Evolutionary conservation across 805 yeast genomes (phyloP).

Genomic region (Metschnikowia gruessii): DNA sequence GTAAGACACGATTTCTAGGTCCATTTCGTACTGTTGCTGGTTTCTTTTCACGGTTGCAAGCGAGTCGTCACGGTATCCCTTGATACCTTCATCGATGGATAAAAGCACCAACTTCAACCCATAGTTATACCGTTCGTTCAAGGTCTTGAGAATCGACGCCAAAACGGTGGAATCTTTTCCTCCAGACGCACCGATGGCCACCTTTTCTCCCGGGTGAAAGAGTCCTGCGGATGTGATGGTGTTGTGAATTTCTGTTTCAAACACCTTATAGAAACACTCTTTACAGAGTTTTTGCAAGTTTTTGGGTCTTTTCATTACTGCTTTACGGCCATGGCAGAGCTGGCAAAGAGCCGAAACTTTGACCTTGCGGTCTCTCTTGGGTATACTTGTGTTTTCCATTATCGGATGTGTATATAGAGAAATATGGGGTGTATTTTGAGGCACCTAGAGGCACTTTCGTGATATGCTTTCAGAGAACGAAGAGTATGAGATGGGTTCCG

Average conservation of each 20-base stretch:
- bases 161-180: conserved; percentile 97
- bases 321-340: conserved; percentile 76
- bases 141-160: conserved; percentile 79
- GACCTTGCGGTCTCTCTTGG: conserved; percentile 13
- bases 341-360: conserved; percentile 63
- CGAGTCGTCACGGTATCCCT: conserved; percentile 96
- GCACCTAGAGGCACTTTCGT: no score
- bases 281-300: conserved; percentile 88
- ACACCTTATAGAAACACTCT: conserved; percentile 82
- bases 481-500: conserved; percentile 7
- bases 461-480: background rate
- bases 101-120: conserved; percentile 81
- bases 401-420: background rate
- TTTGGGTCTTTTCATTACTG: conserved; percentile 88
- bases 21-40: conserved; percentile 78
- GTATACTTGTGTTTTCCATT: background rate
- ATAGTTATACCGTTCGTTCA: conserved; percentile 85
- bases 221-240: conserved; percentile 71
- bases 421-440: background rate
- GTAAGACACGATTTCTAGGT: conserved; percentile 78
- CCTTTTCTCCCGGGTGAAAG: conserved; percentile 76
- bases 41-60: conserved; percentile 95
- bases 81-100: conserved; percentile 94
- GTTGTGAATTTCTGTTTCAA: conserved; percentile 93
- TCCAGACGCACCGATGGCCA: conserved; percentile 98